Evolutionary conservation across 805 yeast genomes (phyloP).

Genomic region (Metschnikowia cerradonensis): DNA sequence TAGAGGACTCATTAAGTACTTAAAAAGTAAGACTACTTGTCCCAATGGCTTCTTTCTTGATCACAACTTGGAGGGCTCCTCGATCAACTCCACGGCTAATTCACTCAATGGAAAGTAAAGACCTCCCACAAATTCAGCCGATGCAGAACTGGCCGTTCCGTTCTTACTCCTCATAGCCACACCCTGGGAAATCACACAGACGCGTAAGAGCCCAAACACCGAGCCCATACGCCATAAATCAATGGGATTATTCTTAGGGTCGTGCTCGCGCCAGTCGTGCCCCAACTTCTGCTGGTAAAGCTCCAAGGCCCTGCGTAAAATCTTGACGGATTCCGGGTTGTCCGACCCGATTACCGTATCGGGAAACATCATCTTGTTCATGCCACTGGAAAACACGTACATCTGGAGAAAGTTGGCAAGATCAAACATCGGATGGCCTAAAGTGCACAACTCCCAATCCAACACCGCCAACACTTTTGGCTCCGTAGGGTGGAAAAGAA

Average conservation of each 20-base stretch:
- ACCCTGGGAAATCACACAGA: conserved; percentile 59
- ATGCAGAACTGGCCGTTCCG: conserved; percentile 53
- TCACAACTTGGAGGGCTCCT: conserved; percentile 7
- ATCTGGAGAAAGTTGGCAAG: conserved; percentile 57
- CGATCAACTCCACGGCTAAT: conserved; percentile 22
- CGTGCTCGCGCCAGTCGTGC: conserved; percentile 28
- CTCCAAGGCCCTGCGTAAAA: conserved; percentile 23
- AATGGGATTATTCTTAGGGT: conserved; percentile 40
- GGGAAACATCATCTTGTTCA: conserved; percentile 27
- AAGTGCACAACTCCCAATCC: conserved; percentile 65
- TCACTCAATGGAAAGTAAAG: conserved; percentile 31
- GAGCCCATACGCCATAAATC: conserved; percentile 49
- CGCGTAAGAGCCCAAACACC: conserved; percentile 52
- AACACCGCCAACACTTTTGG: conserved; percentile 50
- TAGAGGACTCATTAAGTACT: too few relatives aligned
- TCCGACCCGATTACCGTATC: conserved; percentile 32
- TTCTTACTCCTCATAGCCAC: conserved; percentile 50
- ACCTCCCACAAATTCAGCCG: conserved; percentile 40
- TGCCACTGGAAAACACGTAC: conserved; percentile 39
- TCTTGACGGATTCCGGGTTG: conserved; percentile 20
- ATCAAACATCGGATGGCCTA: conserved; percentile 64
- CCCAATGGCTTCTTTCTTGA: too few relatives aligned
- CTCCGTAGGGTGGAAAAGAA: conserved; percentile 54
- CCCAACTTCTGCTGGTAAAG: conserved; percentile 24
- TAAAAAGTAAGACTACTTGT: too few relatives aligned